phyloP scores from a whole-genome alignment of 2,329 filamentous ascomycete genomes.

The Onygenales sp. region DNA sequence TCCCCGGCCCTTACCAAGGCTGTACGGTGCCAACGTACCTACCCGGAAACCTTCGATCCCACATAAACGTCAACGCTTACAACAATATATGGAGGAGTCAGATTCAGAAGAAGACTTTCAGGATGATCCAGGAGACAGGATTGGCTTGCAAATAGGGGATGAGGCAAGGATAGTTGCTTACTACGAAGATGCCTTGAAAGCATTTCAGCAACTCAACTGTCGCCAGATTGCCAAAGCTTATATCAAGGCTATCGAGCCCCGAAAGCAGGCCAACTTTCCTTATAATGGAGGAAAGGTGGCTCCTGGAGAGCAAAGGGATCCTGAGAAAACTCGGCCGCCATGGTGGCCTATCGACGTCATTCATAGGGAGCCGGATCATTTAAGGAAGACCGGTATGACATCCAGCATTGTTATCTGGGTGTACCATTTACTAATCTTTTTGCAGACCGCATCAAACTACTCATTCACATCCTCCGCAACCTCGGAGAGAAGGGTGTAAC shows the following conservation, averaged over 20 bases:
- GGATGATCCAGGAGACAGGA: neutral
- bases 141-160: constrained; percentile 25
- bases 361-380: constrained; percentile 41
- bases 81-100: neutral
- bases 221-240: constrained; percentile 37
- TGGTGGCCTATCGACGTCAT: constrained; percentile 37
- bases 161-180: constrained; percentile 27
- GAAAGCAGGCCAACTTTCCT: constrained; percentile 39
- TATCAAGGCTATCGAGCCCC: constrained; percentile 38
- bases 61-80: neutral
- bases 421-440: constrained; percentile 3
- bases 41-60: neutral
- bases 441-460: constrained; percentile 26
- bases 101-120: neutral
- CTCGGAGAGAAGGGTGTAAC: constrained; percentile 26
- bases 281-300: constrained; percentile 38
- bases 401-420: neutral
- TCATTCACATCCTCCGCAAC: constrained; percentile 33
- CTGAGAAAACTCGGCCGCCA: constrained; percentile 36
- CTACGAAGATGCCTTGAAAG: constrained; percentile 32
- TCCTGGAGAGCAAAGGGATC: constrained; percentile 29
- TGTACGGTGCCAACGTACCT: neutral
- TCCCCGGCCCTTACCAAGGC: neutral
- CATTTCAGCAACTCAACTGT: constrained; percentile 38
- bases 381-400: constrained; percentile 36